Evolutionary conservation across 345 rosid genomes (phyloP).

Genomic region (Clausena lansium): DNA sequence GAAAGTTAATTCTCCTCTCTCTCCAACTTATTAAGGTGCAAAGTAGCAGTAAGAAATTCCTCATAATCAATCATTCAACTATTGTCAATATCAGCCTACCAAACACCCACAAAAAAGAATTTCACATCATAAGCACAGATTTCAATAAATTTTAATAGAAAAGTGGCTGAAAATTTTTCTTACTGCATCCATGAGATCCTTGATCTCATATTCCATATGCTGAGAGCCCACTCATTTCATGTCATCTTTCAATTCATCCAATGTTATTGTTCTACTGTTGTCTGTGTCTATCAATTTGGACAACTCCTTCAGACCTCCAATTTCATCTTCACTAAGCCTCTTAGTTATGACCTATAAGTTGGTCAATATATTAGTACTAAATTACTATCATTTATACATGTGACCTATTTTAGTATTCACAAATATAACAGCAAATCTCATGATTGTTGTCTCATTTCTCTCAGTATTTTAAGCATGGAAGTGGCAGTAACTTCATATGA

Average conservation of each 20-base stretch:
- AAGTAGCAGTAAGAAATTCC: slow-evolving; percentile 80
- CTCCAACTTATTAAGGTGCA: too few species aligned
- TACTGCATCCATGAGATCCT: too few species aligned
- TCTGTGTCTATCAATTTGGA: slow-evolving; percentile 81
- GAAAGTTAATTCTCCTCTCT: slow-evolving; percentile 70
- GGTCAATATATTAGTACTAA: background rate
- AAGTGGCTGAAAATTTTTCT: slow-evolving; percentile 3
- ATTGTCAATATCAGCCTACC: slow-evolving; percentile 78
- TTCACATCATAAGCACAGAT: background rate
- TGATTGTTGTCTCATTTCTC: background rate
- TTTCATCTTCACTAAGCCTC: slow-evolving; percentile 79
- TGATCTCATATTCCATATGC: slow-evolving; percentile 82
- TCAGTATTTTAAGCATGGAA: too few species aligned
- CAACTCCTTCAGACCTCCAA: too few species aligned
- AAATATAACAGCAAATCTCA: background rate
- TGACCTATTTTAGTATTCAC: background rate
- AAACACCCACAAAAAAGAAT: slow-evolving; percentile 3
- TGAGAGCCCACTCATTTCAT: slow-evolving; percentile 63
- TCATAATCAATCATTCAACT: slow-evolving; percentile 73
- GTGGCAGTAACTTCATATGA: too few species aligned
- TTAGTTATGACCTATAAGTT: slow-evolving; percentile 60
- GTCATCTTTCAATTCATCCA: slow-evolving; percentile 68
- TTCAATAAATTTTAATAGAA: background rate
- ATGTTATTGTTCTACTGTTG: slow-evolving; percentile 68
- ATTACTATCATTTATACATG: background rate